Evolutionary conservation across 768 basidiomycete genomes (phyloP).

Genomic region (Imleria badia): DNA sequence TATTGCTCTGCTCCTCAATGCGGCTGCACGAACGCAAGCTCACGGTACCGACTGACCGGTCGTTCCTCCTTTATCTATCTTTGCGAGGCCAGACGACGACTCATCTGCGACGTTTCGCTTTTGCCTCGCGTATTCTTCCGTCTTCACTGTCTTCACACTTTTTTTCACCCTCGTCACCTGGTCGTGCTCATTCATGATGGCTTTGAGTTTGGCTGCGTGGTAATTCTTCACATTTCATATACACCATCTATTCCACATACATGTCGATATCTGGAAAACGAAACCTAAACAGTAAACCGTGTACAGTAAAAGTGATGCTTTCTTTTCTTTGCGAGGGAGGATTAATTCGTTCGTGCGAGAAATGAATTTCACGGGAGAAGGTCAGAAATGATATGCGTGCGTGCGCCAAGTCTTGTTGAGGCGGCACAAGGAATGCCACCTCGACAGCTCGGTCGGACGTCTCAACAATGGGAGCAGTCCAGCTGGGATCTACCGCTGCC

Average conservation of each 20-base stretch:
- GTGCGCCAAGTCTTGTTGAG: neutral
- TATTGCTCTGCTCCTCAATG: slow-evolving; percentile 15
- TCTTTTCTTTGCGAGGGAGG: neutral
- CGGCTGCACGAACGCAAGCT: neutral
- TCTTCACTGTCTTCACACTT: neutral
- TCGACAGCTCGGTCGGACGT: too few species aligned
- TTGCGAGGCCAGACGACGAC: neutral
- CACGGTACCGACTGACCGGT: neutral
- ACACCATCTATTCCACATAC: neutral
- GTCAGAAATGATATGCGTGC: too few species aligned
- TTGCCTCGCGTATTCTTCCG: neutral
- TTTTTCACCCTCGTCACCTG: neutral
- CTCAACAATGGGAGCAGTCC: too few species aligned
- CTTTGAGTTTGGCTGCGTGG: neutral
- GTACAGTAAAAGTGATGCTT: neutral
- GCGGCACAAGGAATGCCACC: too few species aligned
- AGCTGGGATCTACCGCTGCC: too few species aligned
- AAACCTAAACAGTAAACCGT: neutral
- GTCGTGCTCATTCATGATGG: neutral
- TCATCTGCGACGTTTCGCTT: neutral
- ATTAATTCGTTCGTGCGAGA: neutral
- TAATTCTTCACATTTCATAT: neutral
- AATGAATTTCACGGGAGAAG: too few species aligned
- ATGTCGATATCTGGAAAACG: neutral
- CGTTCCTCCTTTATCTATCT: neutral